A percentile compares a stretch with the other conserved stretches of the same genome.
phyloP scores from a whole-genome alignment of 768 basidiomycete species.

The Mycena rosella region DNA sequence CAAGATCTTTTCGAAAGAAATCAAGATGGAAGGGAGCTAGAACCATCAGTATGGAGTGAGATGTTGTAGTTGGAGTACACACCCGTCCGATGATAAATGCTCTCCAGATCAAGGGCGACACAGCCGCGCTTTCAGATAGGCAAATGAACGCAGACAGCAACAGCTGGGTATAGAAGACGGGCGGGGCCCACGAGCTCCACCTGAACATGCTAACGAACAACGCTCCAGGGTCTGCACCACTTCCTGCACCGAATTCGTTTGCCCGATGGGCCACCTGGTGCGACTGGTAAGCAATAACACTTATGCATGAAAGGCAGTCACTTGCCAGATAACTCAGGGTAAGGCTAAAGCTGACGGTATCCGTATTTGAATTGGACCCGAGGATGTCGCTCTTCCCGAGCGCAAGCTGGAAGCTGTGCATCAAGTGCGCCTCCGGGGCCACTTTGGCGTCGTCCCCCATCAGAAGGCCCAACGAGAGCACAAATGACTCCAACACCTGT shows the following conservation, averaged over 20 bases:
- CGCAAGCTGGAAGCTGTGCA: conserved; percentile 71
- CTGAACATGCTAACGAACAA: conserved; percentile 68
- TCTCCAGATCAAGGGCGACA: conserved; percentile 67
- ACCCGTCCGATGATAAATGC: conserved; percentile 82
- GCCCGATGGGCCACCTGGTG: conserved; percentile 69
- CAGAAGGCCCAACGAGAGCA: conserved; percentile 68
- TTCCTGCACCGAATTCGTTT: conserved; percentile 73
- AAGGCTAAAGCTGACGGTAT: conserved; percentile 74
- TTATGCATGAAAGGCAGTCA: conserved; percentile 16
- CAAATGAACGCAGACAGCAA: conserved; percentile 73
- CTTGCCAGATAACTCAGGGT: conserved; percentile 73
- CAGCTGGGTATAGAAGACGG: conserved; percentile 76
- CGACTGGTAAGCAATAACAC: conserved; percentile 13
- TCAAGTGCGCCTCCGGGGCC: conserved; percentile 78
- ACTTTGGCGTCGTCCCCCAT: conserved; percentile 79
- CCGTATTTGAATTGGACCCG: conserved; percentile 71
- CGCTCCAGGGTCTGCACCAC: conserved; percentile 62
- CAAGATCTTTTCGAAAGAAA: conserved; percentile 66
- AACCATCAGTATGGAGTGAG: background rate
- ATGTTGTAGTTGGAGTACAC: conserved; percentile 41
- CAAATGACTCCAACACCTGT: conserved; percentile 70
- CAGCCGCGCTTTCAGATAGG: conserved; percentile 63
- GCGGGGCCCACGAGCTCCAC: conserved; percentile 74
- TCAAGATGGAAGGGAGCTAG: conserved; percentile 74
- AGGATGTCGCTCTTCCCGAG: conserved; percentile 69